A percentile compares a stretch with the other conserved stretches of the same genome.
Conservation (phyloP, 1,284 basidiomycete genomes). For the Boletus hoseneyae region DNA sequence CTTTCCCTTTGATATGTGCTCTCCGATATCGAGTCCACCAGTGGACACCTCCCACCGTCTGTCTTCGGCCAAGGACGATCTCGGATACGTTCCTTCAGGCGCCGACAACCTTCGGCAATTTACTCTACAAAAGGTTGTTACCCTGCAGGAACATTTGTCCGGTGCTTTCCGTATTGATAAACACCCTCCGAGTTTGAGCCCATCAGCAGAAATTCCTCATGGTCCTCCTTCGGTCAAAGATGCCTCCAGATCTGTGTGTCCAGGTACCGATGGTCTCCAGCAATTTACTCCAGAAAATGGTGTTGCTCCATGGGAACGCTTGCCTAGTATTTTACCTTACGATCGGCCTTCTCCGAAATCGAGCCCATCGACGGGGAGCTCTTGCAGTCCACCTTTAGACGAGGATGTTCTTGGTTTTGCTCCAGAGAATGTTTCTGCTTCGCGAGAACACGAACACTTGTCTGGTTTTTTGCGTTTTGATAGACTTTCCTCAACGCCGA, state of each 20-base stretch:
- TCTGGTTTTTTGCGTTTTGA: background rate
- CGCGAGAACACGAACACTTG: background rate
- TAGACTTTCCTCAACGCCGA: background rate
- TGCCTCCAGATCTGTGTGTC: background rate
- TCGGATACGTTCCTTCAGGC: background rate
- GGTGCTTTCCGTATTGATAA: background rate
- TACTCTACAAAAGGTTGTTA: background rate
- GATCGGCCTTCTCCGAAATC: background rate
- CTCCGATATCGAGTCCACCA: background rate
- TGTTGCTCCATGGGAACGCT: background rate
- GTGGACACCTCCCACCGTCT: background rate
- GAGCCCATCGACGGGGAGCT: background rate
- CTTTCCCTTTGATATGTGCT: background rate
- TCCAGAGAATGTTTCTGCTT: background rate
- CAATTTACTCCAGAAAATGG: background rate
- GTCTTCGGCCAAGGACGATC: background rate
- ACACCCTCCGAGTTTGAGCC: no score
- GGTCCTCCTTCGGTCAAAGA: background rate
- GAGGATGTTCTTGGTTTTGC: background rate
- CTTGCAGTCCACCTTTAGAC: background rate
- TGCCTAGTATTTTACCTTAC: background rate
- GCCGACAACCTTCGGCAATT: background rate
- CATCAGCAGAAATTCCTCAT: background rate
- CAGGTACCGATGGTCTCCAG: background rate
- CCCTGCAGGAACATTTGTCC: constrained; percentile 2